A percentile compares a stretch with the other conserved stretches of the same genome.
Conservation (phyloP, 2,329 filamentous ascomycete species). For the Tetracladium maxilliforme region DNA sequence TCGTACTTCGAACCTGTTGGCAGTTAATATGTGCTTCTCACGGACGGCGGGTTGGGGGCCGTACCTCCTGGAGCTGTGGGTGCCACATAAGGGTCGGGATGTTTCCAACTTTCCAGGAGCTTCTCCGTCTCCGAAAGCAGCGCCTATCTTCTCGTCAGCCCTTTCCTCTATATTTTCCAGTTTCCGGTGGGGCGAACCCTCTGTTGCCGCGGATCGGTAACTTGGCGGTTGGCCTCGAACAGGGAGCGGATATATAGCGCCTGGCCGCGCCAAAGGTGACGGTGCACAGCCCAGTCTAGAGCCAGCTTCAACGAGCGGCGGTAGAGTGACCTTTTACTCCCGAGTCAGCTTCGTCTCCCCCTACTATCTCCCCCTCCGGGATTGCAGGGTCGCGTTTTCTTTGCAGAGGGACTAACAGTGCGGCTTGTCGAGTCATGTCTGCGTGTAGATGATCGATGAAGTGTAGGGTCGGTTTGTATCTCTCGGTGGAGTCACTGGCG, state of each 20-base stretch:
- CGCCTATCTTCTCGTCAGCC: constrained; percentile 33
- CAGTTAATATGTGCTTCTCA: constrained; percentile 1
- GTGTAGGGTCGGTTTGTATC: too few relatives aligned
- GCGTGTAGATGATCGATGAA: too few relatives aligned
- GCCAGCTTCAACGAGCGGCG: constrained; percentile 84
- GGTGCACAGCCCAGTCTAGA: constrained; percentile 89
- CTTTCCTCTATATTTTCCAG: constrained; percentile 3
- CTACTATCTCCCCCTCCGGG: constrained; percentile 1
- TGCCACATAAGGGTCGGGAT: constrained; percentile 81
- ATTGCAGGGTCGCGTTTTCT: not conserved
- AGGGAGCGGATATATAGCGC: constrained; percentile 89
- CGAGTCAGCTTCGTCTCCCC: not conserved
- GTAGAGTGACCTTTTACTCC: constrained; percentile 53
- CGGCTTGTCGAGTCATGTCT: constrained; percentile 33
- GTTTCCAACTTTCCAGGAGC: constrained; percentile 86
- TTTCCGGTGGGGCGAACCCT: constrained; percentile 39
- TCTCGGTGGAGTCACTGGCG: too few relatives aligned
- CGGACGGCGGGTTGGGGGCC: constrained; percentile 9
- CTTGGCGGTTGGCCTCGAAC: constrained; percentile 83
- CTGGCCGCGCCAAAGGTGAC: constrained; percentile 88
- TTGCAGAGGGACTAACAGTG: constrained; percentile 25
- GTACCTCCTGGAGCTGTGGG: constrained; percentile 88
- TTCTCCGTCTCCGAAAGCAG: constrained; percentile 80
- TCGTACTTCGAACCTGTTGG: constrained; percentile 81
- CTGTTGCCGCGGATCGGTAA: constrained; percentile 74